These are phyloP conservation scores for Cornus controversa DNA, from an alignment of 148 eudicot species.

Conservation along the genomic window DNA sequence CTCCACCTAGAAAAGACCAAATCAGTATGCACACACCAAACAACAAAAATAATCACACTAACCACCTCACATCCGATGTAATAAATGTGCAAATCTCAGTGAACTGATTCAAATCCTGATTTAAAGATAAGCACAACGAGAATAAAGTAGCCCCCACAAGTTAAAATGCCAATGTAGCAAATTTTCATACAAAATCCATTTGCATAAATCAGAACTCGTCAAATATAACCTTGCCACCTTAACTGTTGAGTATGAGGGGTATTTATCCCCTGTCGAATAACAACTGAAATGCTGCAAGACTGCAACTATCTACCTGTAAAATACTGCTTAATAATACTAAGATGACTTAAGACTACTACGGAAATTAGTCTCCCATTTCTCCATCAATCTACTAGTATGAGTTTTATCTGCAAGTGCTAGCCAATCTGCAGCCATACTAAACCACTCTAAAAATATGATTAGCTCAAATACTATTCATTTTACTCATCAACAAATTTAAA, in stretches of 20 bases:
- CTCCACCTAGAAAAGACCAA: slow-evolving; percentile 60
- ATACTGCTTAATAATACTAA: not conserved
- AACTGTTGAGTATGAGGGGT: not conserved
- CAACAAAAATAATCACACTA: not conserved
- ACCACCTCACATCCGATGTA: not conserved
- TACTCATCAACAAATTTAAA: no score
- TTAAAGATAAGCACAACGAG: not conserved
- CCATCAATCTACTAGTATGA: not conserved
- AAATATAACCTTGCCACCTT: not conserved
- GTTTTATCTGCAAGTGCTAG: not conserved
- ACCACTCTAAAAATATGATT: not conserved
- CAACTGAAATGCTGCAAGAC: not conserved
- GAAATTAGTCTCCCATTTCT: not conserved
- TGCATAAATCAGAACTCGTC: not conserved
- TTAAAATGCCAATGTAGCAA: not conserved
- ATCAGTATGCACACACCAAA: slow-evolving; percentile 7
- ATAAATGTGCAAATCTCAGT: not conserved
- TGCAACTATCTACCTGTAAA: not conserved
- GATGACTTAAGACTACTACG: not conserved
- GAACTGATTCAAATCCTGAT: not conserved
- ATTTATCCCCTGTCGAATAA: not conserved
- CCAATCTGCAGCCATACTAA: not conserved
- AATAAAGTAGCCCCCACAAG: not conserved
- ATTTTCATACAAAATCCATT: not conserved
- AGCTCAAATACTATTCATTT: not conserved